Evolutionary conservation across 2,329 filamentous ascomycete genomes (phyloP).

Genomic region (Diplodia sapinea): DNA sequence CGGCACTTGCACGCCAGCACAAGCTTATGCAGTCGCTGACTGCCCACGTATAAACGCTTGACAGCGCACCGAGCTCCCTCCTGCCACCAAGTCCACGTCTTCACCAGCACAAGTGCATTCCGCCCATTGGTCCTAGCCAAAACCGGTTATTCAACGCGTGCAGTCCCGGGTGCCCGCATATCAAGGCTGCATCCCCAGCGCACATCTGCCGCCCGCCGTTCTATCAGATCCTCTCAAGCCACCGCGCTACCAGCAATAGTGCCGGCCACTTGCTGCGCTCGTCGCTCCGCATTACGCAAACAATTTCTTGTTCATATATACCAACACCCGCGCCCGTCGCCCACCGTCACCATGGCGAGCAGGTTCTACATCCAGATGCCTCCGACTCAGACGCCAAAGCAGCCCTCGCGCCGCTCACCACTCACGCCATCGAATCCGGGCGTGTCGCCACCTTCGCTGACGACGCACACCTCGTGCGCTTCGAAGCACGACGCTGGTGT

Average conservation of each 20-base stretch:
- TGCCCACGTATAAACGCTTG: conserved; percentile 45
- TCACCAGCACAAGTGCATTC: conserved; percentile 6
- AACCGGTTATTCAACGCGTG: conserved; percentile 30
- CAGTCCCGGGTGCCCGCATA: conserved; percentile 30
- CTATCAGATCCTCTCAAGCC: conserved; percentile 29
- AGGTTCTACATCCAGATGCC: conserved; percentile 49
- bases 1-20: conserved; percentile 16
- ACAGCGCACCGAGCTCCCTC: conserved; percentile 45
- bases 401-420: conserved; percentile 50
- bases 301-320: conserved; percentile 1
- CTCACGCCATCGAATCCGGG: conserved; percentile 50
- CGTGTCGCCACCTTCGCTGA: conserved; percentile 53
- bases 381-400: conserved; percentile 42
- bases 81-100: conserved; percentile 18
- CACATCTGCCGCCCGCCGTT: conserved; percentile 23
- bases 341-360: conserved; percentile 41
- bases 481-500: conserved; percentile 51
- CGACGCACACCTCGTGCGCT: conserved; percentile 48
- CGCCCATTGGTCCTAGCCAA: conserved; percentile 30
- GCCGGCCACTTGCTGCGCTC: conserved; percentile 27
- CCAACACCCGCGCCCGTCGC: not conserved
- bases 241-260: conserved; percentile 16
- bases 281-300: conserved; percentile 29
- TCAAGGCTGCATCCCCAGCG: conserved; percentile 31
- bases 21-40: conserved; percentile 29